A percentile compares a stretch with the other conserved stretches of the same genome.
These are phyloP conservation scores for Metschnikowia shivogae DNA, from an alignment of 805 yeast species.

Conservation along the genomic window DNA sequence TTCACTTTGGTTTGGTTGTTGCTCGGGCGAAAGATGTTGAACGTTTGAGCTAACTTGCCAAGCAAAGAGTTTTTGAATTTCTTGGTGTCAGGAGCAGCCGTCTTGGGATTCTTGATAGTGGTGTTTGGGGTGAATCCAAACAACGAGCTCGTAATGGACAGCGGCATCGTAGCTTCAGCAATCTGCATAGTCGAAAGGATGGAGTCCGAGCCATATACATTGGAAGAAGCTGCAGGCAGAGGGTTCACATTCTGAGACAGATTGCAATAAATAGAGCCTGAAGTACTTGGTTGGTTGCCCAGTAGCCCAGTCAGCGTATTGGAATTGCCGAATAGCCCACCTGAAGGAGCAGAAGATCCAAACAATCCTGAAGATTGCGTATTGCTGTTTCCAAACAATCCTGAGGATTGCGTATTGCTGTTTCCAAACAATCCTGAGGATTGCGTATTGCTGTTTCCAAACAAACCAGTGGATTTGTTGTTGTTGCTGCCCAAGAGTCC, in stretches of 20 bases:
- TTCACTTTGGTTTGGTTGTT: conserved; percentile 7
- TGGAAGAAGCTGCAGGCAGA: conserved; percentile 5
- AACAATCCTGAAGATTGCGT: conserved; percentile 15
- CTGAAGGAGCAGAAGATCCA: conserved; percentile 12
- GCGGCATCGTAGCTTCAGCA: conserved; percentile 26
- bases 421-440: conserved; percentile 18
- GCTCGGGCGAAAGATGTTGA: conserved; percentile 27
- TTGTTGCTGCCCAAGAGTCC: neutral
- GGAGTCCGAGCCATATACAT: conserved; percentile 30
- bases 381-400: conserved; percentile 16
- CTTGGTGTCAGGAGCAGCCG: conserved; percentile 13
- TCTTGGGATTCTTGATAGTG: conserved; percentile 16
- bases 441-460: conserved; percentile 13
- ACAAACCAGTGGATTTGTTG: conserved; percentile 11
- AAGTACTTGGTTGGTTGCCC: neutral
- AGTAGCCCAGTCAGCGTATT: conserved; percentile 8
- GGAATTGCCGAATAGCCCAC: conserved; percentile 23
- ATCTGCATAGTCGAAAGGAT: conserved; percentile 22
- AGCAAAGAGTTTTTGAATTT: conserved; percentile 26
- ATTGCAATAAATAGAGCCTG: conserved; percentile 3
- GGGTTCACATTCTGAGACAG: neutral
- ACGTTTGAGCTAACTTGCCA: conserved; percentile 32
- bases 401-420: conserved; percentile 5
- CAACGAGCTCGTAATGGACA: conserved; percentile 29
- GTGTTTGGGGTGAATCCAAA: conserved; percentile 12